phyloP scores from a whole-genome alignment of 2,329 filamentous ascomycete species.

The Arthrinium phaeospermum region DNA sequence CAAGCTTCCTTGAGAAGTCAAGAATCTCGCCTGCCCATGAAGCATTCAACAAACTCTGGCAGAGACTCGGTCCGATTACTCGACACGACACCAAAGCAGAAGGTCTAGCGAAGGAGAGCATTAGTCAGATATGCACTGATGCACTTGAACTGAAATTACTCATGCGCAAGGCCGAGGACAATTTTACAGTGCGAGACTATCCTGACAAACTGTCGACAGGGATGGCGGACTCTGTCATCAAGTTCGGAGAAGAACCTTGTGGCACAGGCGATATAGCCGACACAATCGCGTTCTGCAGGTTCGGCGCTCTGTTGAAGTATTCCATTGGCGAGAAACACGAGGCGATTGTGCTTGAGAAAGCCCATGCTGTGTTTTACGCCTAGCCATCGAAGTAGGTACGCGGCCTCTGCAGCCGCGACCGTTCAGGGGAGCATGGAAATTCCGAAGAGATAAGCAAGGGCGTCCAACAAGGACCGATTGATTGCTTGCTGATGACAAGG shows the following conservation, averaged over 20 bases:
- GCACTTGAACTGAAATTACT: not conserved
- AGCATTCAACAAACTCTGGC: not conserved
- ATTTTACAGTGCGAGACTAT: not conserved
- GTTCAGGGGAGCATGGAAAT: not conserved
- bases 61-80: not conserved
- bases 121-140: not conserved
- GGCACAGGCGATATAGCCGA: not conserved
- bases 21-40: too few relatives aligned
- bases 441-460: not conserved
- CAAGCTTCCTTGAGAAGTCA: too few relatives aligned
- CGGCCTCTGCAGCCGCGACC: not conserved
- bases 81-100: not conserved
- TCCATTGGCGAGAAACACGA: not conserved
- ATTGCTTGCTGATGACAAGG: not conserved
- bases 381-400: not conserved
- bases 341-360: not conserved
- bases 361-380: not conserved
- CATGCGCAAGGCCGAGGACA: not conserved
- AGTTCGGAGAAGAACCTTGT: not conserved
- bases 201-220: not conserved
- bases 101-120: not conserved
- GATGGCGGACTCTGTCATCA: not conserved
- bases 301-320: not conserved
- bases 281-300: not conserved
- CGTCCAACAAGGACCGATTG: not conserved